These are phyloP conservation scores for Kandelia obovata DNA, from an alignment of 345 rosid genomes.

Conservation along the genomic window DNA sequence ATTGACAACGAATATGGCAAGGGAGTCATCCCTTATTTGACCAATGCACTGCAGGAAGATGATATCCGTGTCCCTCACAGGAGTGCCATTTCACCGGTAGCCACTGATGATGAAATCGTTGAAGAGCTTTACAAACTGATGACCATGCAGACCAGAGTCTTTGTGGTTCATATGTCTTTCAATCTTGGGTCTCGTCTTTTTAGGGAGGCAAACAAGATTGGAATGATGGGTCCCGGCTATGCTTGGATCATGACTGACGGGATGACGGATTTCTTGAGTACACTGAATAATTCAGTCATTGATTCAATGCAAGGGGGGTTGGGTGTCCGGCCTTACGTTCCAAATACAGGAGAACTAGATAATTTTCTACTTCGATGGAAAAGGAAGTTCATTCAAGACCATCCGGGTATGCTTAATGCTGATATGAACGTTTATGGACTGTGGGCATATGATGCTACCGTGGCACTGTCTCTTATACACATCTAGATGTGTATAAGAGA, in stretches of 20 bases:
- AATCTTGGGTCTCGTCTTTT: conserved; percentile 38
- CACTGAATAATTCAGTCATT: conserved; percentile 18
- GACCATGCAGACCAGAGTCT: conserved; percentile 51
- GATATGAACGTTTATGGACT: conserved; percentile 34
- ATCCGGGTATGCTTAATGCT: conserved; percentile 14
- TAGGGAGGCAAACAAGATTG: conserved; percentile 42
- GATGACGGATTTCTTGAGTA: conserved; percentile 49
- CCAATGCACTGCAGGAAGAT: conserved; percentile 40
- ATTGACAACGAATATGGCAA: conserved; percentile 42
- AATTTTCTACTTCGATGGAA: conserved; percentile 36
- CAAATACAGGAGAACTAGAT: conserved; percentile 10
- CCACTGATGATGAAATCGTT: conserved; percentile 38
- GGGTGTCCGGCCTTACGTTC: conserved; percentile 39
- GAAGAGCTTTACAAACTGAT: conserved; percentile 51
- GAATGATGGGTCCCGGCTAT: conserved; percentile 69
- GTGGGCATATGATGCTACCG: conserved; percentile 51
- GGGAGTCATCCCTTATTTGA: conserved; percentile 44
- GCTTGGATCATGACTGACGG: conserved; percentile 71
- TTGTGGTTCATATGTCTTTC: conserved; percentile 41
- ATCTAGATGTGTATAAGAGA: no score
- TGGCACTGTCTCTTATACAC: no score
- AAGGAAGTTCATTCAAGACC: conserved; percentile 19
- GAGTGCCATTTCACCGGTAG: conserved; percentile 38
- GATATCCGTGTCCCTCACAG: conserved; percentile 42
- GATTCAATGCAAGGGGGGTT: conserved; percentile 43